phyloP scores from a whole-genome alignment of 345 rosid genomes.

The Euphorbia tirucalli region DNA sequence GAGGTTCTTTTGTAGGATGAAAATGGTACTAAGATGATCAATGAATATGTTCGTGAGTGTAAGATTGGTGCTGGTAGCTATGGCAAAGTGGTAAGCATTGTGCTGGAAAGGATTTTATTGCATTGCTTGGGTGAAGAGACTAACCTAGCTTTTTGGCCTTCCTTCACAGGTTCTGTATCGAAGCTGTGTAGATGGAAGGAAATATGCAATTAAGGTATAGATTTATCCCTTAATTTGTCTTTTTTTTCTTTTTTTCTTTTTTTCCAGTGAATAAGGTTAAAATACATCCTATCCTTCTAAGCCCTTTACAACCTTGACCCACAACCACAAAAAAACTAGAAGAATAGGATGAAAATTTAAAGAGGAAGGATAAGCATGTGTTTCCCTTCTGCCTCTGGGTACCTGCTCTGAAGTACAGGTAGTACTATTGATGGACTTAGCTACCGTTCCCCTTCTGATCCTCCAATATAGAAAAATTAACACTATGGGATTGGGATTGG shows the following conservation, averaged over 20 bases:
- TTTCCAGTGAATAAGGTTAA: conserved; percentile 6
- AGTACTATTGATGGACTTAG: neutral
- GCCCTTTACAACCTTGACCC: neutral
- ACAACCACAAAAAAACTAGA: neutral
- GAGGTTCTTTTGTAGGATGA: conserved; percentile 65
- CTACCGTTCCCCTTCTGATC: neutral
- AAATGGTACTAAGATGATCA: conserved; percentile 79
- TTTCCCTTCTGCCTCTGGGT: neutral
- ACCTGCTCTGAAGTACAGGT: neutral
- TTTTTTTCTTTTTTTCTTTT: neutral
- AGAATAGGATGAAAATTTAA: neutral
- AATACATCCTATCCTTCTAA: neutral
- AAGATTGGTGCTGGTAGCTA: conserved; percentile 99
- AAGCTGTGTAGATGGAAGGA: conserved; percentile 69
- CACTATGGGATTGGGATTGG: neutral
- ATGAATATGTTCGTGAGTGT: conserved; percentile 73
- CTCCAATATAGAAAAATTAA: neutral
- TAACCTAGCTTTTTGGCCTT: conserved; percentile 20
- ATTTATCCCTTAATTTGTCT: conserved; percentile 7
- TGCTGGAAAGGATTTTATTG: conserved; percentile 5
- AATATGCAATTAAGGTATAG: conserved; percentile 91
- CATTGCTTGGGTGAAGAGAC: conserved; percentile 12
- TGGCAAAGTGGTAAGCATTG: conserved; percentile 92
- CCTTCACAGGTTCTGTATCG: conserved; percentile 69
- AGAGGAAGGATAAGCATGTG: neutral